These are phyloP conservation scores for Suillus decipiens DNA, from an alignment of 768 basidiomycete species.

Conservation along the genomic window DNA sequence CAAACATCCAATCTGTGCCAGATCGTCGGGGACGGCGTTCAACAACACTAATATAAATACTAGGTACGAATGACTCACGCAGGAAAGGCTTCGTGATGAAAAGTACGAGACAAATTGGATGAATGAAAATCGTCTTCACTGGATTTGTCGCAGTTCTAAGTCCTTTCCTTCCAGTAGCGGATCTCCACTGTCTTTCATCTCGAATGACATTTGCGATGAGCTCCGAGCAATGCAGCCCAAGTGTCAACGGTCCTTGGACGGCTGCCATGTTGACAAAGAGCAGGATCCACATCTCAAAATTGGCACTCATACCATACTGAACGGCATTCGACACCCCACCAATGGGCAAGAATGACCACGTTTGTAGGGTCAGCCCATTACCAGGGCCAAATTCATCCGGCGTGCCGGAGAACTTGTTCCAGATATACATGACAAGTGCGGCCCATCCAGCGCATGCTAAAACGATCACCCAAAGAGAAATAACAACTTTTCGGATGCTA, in stretches of 20 bases:
- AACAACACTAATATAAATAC: neutral
- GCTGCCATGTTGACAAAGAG: constrained; percentile 28
- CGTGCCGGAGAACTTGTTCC: constrained; percentile 8
- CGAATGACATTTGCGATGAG: constrained; percentile 30
- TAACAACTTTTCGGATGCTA: constrained; percentile 23
- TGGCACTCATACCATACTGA: constrained; percentile 5
- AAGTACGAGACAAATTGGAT: constrained; percentile 18
- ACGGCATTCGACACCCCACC: no score
- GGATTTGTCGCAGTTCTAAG: constrained; percentile 20
- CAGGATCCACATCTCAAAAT: constrained; percentile 20
- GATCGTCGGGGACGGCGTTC: neutral
- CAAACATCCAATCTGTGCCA: constrained; percentile 36
- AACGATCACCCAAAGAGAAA: constrained; percentile 27
- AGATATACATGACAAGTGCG: constrained; percentile 6
- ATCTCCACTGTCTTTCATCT: constrained; percentile 30
- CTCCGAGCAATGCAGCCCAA: constrained; percentile 32
- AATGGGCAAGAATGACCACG: constrained; percentile 31
- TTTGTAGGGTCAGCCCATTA: neutral
- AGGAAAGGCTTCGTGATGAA: constrained; percentile 26
- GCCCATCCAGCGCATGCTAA: constrained; percentile 26
- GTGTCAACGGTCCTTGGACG: constrained; percentile 31
- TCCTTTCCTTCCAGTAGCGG: constrained; percentile 20
- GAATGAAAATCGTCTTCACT: constrained; percentile 23
- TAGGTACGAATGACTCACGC: constrained; percentile 21
- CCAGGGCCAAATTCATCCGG: no score